These are phyloP conservation scores for Elaeis guineensis DNA, from an alignment of 176 grass and related monocot species.

Conservation along the genomic window DNA sequence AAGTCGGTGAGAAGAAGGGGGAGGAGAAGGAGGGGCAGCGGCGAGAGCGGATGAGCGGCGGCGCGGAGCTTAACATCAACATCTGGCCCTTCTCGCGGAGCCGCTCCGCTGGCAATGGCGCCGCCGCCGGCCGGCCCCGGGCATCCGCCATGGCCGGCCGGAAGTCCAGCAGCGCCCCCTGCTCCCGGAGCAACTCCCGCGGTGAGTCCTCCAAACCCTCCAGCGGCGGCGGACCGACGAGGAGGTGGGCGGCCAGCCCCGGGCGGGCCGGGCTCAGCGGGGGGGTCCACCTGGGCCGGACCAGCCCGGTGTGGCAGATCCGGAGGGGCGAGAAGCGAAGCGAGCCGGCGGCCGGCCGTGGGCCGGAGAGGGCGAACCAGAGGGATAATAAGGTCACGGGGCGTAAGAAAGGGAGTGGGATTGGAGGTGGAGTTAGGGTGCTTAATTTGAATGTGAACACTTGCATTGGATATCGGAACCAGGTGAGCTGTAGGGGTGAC, in stretches of 20 bases:
- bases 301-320: conserved; percentile 77
- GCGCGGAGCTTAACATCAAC: conserved; percentile 64
- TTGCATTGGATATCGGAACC: conserved; percentile 61
- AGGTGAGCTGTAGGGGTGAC: conserved; percentile 42
- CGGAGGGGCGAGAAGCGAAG: background rate
- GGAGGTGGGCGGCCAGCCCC: conserved; percentile 56
- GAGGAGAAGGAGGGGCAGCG: conserved; percentile 29
- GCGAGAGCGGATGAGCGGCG: conserved; percentile 1
- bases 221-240: conserved; percentile 20
- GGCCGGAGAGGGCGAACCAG: background rate
- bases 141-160: conserved; percentile 8
- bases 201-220: conserved; percentile 33
- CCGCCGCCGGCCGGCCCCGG: conserved; percentile 6
- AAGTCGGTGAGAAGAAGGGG: conserved; percentile 34
- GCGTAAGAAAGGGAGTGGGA: conserved; percentile 1
- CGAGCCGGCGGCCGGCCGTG: conserved; percentile 4
- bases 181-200: conserved; percentile 79
- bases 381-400: conserved; percentile 19
- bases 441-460: conserved; percentile 71
- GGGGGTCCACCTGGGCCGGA: conserved; percentile 54
- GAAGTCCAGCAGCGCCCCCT: conserved; percentile 67
- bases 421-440: conserved; percentile 26
- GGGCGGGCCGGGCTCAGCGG: conserved; percentile 25
- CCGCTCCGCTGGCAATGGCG: conserved; percentile 50
- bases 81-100: conserved; percentile 84